These are phyloP conservation scores for Sisymbrium altissimum DNA, from an alignment of 345 rosid species.

Conservation along the genomic window DNA sequence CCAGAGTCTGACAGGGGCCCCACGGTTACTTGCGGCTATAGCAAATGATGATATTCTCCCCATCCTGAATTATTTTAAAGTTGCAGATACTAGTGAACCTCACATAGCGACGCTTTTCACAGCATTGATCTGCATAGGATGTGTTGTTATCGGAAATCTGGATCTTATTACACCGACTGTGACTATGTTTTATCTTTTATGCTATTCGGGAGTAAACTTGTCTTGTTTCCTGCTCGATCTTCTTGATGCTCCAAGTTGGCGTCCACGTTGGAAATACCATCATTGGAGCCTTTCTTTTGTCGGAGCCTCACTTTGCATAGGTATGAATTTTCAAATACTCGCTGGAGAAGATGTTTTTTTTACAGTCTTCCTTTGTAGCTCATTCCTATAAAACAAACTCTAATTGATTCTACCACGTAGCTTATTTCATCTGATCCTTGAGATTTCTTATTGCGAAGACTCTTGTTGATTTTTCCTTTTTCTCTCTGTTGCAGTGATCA, in stretches of 20 bases:
- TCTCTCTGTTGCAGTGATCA: conserved; percentile 73
- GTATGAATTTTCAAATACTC: conserved; percentile 40
- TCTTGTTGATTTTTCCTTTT: conserved; percentile 20
- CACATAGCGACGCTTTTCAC: conserved; percentile 89
- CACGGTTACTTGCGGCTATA: conserved; percentile 98
- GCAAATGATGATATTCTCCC: conserved; percentile 99
- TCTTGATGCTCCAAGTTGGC: conserved; percentile 99
- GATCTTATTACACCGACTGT: conserved; percentile 97
- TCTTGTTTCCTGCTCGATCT: conserved; percentile 99
- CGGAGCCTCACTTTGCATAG: conserved; percentile 85
- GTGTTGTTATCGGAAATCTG: conserved; percentile 93
- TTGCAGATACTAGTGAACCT: conserved; percentile 86
- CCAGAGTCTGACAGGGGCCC: conserved; percentile 97
- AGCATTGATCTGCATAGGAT: conserved; percentile 76
- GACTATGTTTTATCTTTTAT: conserved; percentile 96
- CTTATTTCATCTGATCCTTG: neutral
- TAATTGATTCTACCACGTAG: neutral
- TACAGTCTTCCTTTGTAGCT: neutral
- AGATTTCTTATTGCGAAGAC: conserved; percentile 11
- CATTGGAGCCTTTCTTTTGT: conserved; percentile 98
- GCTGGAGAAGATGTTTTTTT: neutral
- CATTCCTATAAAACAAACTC: neutral
- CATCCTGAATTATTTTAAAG: conserved; percentile 91
- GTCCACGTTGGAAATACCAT: conserved; percentile 99
- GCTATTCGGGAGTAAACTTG: conserved; percentile 96